Conservation (phyloP, 2,329 filamentous ascomycete genomes). For the Aspergillus flavus region DNA sequence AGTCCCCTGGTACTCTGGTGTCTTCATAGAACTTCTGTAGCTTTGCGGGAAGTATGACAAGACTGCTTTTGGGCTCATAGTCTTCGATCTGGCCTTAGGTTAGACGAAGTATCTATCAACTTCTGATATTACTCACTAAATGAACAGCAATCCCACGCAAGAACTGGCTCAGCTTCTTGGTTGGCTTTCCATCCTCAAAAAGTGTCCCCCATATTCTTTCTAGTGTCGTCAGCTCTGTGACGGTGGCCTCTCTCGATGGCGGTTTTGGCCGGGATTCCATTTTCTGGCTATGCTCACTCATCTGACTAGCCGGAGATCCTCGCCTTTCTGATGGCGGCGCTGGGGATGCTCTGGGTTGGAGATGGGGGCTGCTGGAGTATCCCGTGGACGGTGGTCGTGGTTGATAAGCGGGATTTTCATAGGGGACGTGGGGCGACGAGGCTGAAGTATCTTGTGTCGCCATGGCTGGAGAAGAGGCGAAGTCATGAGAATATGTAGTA, state of each 20-base stretch:
- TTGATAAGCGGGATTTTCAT: slow-evolving; percentile 18
- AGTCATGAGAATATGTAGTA: slow-evolving; percentile 16
- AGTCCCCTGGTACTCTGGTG: slow-evolving; percentile 65
- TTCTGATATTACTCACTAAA: slow-evolving; percentile 56
- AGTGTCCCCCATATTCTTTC: slow-evolving; percentile 77
- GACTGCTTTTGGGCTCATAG: slow-evolving; percentile 65
- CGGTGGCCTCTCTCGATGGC: slow-evolving; percentile 42
- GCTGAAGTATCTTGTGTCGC: slow-evolving; percentile 25
- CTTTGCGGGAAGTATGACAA: slow-evolving; percentile 76
- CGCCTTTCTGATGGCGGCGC: slow-evolving; percentile 29
- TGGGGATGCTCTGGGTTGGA: slow-evolving; percentile 25
- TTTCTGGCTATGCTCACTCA: slow-evolving; percentile 36
- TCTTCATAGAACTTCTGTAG: slow-evolving; percentile 73
- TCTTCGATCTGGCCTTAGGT: slow-evolving; percentile 62
- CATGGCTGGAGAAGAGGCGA: slow-evolving; percentile 22
- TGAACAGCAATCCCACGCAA: slow-evolving; percentile 73
- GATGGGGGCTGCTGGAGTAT: slow-evolving; percentile 25
- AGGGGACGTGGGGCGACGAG: slow-evolving; percentile 14
- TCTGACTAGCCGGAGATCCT: slow-evolving; percentile 39
- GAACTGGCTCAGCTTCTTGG: slow-evolving; percentile 69
- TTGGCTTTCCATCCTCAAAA: slow-evolving; percentile 70
- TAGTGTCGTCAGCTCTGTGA: slow-evolving; percentile 58
- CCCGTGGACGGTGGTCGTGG: slow-evolving; percentile 24
- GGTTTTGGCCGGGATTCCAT: slow-evolving; percentile 38
- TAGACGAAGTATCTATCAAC: slow-evolving; percentile 16